A percentile compares a stretch with the other conserved stretches of the same genome.
Conservation (phyloP, 129 eudicot species). For the Cynara cardunculus region DNA sequence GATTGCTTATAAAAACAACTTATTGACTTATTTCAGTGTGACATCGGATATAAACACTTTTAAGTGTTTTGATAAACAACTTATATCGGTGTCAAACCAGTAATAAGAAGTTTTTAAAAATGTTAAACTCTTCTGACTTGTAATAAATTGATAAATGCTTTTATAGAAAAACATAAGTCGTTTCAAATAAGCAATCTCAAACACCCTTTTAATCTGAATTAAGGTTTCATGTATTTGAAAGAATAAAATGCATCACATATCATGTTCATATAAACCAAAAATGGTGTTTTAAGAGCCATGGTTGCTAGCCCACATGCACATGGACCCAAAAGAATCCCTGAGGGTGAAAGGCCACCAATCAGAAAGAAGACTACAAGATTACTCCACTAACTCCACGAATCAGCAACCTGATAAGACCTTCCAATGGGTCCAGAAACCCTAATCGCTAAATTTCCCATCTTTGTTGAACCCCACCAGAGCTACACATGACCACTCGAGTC, state of each 20-base stretch:
- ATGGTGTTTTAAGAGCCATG: neutral
- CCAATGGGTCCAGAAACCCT: slow-evolving; percentile 27
- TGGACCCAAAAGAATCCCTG: slow-evolving; percentile 53
- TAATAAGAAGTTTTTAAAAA: too few relatives aligned
- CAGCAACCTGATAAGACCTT: slow-evolving; percentile 32
- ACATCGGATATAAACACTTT: too few relatives aligned
- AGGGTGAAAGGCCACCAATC: slow-evolving; percentile 39
- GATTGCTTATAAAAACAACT: too few relatives aligned
- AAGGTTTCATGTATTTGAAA: neutral
- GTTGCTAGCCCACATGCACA: slow-evolving; percentile 27
- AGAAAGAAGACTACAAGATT: slow-evolving; percentile 41
- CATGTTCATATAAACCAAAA: neutral
- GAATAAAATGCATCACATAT: neutral
- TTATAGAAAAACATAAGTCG: too few relatives aligned
- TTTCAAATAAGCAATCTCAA: too few relatives aligned
- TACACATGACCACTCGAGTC: slow-evolving; percentile 37
- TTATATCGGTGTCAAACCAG: too few relatives aligned
- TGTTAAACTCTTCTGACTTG: too few relatives aligned
- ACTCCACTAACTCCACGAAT: slow-evolving; percentile 48
- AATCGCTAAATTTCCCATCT: slow-evolving; percentile 29
- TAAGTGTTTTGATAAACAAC: too few relatives aligned
- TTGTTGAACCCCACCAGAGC: slow-evolving; percentile 19
- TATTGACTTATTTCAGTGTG: too few relatives aligned
- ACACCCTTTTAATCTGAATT: neutral
- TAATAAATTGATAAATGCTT: too few relatives aligned